phyloP scores from a whole-genome alignment of 495 filamentous ascomycete genomes.

The Lichenothelia convexa region DNA sequence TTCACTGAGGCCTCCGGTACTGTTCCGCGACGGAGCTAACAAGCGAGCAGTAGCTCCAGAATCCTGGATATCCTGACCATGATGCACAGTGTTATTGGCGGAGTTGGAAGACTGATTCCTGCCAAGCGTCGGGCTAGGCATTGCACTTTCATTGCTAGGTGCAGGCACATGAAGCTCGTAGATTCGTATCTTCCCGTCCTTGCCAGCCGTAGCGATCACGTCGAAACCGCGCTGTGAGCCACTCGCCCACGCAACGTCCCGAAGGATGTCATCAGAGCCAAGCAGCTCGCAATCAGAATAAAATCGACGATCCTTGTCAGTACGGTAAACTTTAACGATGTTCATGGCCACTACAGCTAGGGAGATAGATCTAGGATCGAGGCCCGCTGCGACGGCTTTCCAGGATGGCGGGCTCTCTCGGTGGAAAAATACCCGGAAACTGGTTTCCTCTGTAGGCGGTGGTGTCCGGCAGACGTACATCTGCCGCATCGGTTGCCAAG shows the following conservation, averaged over 20 bases:
- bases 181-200: conserved; percentile 74
- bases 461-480: conserved; percentile 39
- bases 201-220: conserved; percentile 76
- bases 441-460: conserved; percentile 63
- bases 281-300: conserved; percentile 59
- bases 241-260: conserved; percentile 84
- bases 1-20: conserved; percentile 7
- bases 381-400: conserved; percentile 53
- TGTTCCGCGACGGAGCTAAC: background rate
- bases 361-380: conserved; percentile 51
- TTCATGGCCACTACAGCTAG: conserved; percentile 75
- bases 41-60: background rate
- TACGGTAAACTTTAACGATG: conserved; percentile 60
- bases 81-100: conserved; percentile 37
- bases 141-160: conserved; percentile 6
- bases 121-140: background rate
- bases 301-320: conserved; percentile 43
- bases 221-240: conserved; percentile 76
- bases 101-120: conserved; percentile 31
- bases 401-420: conserved; percentile 65
- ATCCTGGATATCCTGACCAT: background rate
- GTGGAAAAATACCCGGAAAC: conserved; percentile 71
- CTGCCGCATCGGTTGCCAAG: conserved; percentile 57
- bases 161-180: conserved; percentile 55
- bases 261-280: conserved; percentile 56